Conservation (phyloP, 768 basidiomycete species). For the Strobilomyces dryophilus region DNA sequence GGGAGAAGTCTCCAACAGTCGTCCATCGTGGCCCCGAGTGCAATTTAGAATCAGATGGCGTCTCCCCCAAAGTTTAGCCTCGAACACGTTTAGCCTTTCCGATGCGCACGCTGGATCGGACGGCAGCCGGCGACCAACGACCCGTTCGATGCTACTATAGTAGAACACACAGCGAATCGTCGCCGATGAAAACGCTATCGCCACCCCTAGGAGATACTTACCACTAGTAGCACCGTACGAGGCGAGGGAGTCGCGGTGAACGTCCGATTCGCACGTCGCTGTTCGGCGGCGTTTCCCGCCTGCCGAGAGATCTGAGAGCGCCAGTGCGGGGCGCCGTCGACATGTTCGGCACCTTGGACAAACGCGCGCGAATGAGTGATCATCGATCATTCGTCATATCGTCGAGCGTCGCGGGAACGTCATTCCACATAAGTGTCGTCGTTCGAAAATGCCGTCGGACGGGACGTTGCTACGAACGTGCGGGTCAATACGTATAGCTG, state of each 20-base stretch:
- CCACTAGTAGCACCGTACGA: not conserved
- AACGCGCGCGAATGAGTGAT: not conserved
- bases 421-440: not conserved
- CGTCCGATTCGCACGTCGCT: slow-evolving; percentile 5
- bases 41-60: too few relatives aligned
- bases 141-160: not conserved
- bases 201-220: slow-evolving; percentile 1
- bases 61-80: not conserved
- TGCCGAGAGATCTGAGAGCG: not conserved
- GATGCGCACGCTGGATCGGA: too few relatives aligned
- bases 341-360: not conserved
- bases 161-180: not conserved
- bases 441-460: not conserved
- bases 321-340: not conserved
- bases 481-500: not conserved
- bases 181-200: not conserved
- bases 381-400: not conserved
- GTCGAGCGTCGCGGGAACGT: slow-evolving; percentile 1
- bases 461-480: not conserved
- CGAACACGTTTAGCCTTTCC: too few relatives aligned
- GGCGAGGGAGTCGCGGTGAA: too few relatives aligned
- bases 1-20: not conserved
- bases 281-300: slow-evolving; percentile 2
- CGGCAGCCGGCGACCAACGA: not conserved
- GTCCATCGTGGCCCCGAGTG: not conserved